Conservation (phyloP, 805 yeast species). For the Candida nemodendra region DNA sequence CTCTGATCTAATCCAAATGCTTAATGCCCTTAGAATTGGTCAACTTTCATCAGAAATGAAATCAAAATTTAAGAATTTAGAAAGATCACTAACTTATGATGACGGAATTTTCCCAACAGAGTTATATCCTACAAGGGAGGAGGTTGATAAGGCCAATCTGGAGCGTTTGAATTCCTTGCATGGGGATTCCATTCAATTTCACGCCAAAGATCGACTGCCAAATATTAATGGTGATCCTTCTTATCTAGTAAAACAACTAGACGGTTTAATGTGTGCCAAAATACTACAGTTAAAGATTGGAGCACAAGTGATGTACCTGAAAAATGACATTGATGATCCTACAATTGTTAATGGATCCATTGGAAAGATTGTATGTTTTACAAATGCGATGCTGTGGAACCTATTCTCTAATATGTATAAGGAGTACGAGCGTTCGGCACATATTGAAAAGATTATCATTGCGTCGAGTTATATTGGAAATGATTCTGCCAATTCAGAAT, state of each 20-base stretch:
- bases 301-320: conserved; percentile 93
- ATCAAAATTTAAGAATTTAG: conserved; percentile 47
- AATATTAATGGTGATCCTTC: conserved; percentile 6
- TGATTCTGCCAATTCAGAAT: conserved; percentile 11
- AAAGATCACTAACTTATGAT: conserved; percentile 54
- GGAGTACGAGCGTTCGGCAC: conserved; percentile 21
- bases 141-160: conserved; percentile 76
- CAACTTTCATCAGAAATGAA: conserved; percentile 50
- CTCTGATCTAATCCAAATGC: conserved; percentile 66
- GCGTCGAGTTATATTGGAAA: conserved; percentile 18
- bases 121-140: conserved; percentile 78
- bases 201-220: conserved; percentile 41
- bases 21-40: conserved; percentile 81
- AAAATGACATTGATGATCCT: conserved; percentile 62
- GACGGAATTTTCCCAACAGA: conserved; percentile 91
- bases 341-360: conserved; percentile 86
- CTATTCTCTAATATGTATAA: conserved; percentile 23
- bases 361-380: conserved; percentile 68
- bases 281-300: conserved; percentile 66
- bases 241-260: conserved; percentile 22
- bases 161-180: conserved; percentile 47
- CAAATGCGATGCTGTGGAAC: conserved; percentile 30
- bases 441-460: conserved; percentile 16
- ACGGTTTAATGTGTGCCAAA: conserved; percentile 68
- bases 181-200: conserved; percentile 45